A percentile compares a stretch with the other conserved stretches of the same genome.
These are phyloP conservation scores for Metarhizium anisopliae DNA, from an alignment of 2,329 filamentous ascomycete species.

Conservation along the genomic window DNA sequence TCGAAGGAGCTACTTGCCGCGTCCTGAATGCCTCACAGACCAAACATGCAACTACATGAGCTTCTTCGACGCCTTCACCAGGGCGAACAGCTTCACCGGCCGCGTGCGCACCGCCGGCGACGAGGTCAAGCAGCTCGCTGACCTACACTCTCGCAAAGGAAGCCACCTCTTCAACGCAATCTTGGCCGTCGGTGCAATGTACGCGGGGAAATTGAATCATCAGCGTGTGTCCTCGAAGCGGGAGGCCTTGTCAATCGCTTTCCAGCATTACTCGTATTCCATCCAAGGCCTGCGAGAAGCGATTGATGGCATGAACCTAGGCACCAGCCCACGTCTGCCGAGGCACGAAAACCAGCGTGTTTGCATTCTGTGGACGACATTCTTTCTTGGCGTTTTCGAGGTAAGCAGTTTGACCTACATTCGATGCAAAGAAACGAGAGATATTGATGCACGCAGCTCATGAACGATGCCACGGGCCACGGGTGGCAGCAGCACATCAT, in stretches of 20 bases:
- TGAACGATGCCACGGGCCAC: constrained; percentile 5
- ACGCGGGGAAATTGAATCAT: background rate
- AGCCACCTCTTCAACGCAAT: constrained; percentile 17
- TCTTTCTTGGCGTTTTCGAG: constrained; percentile 25
- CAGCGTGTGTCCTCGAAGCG: background rate
- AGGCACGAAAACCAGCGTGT: background rate
- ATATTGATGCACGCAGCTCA: background rate
- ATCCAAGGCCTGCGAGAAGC: constrained; percentile 14
- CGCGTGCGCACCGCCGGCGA: constrained; percentile 4
- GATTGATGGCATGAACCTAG: constrained; percentile 2
- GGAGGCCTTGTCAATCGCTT: constrained; percentile 7
- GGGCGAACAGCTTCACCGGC: constrained; percentile 18
- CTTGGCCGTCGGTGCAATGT: constrained; percentile 15
- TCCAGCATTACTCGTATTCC: constrained; percentile 18
- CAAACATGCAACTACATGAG: constrained; percentile 13
- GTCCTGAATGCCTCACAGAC: constrained; percentile 7
- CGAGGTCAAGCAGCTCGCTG: constrained; percentile 14
- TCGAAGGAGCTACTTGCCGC: background rate
- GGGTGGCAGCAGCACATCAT: constrained; percentile 7
- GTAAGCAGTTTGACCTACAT: constrained; percentile 10
- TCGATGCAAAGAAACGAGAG: background rate
- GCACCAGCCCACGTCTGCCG: background rate
- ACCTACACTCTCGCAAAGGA: constrained; percentile 4
- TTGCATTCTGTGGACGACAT: constrained; percentile 23
- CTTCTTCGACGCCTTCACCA: constrained; percentile 21